phyloP scores from a whole-genome alignment of 2,329 filamentous ascomycete species.

The Fusarium oligoseptatum region DNA sequence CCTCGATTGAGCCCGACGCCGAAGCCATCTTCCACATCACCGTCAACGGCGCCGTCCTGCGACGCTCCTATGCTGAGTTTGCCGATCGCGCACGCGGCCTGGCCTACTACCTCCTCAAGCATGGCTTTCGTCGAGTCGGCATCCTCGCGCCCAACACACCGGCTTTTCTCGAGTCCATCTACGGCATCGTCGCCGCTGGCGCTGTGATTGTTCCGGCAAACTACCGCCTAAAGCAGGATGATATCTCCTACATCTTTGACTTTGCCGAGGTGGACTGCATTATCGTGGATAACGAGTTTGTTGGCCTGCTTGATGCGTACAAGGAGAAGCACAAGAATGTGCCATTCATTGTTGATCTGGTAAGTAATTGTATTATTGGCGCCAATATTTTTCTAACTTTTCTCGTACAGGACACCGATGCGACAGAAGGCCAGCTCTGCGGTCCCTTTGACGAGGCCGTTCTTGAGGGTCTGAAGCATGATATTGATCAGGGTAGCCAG shows the following conservation, averaged over 20 bases:
- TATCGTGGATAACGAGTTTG: conserved; percentile 87
- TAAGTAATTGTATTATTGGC: conserved; percentile 46
- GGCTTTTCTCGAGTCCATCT: conserved; percentile 91
- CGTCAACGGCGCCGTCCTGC: conserved; percentile 78
- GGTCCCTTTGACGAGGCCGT: conserved; percentile 89
- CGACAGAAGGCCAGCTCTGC: conserved; percentile 76
- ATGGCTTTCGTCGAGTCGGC: conserved; percentile 81
- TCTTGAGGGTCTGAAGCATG: conserved; percentile 81
- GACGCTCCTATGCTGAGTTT: conserved; percentile 83
- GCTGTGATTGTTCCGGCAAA: conserved; percentile 79
- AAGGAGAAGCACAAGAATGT: conserved; percentile 71
- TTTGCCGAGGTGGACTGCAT: conserved; percentile 90
- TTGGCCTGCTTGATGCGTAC: conserved; percentile 77
- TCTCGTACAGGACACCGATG: conserved; percentile 78
- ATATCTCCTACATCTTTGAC: conserved; percentile 91
- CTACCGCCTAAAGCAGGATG: conserved; percentile 79
- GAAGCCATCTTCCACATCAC: conserved; percentile 89
- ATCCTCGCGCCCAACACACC: conserved; percentile 94
- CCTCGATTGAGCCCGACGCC: conserved; percentile 87
- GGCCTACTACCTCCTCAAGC: conserved; percentile 86
- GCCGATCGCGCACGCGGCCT: conserved; percentile 89
- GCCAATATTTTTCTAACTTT: conserved; percentile 15
- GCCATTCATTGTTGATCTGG: conserved; percentile 79
- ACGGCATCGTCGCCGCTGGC: conserved; percentile 85
- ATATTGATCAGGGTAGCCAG: conserved; percentile 71